Base-by-base conservation (phyloP, 768 basidiomycete species). In the Leccinum rimulosum region DNA sequence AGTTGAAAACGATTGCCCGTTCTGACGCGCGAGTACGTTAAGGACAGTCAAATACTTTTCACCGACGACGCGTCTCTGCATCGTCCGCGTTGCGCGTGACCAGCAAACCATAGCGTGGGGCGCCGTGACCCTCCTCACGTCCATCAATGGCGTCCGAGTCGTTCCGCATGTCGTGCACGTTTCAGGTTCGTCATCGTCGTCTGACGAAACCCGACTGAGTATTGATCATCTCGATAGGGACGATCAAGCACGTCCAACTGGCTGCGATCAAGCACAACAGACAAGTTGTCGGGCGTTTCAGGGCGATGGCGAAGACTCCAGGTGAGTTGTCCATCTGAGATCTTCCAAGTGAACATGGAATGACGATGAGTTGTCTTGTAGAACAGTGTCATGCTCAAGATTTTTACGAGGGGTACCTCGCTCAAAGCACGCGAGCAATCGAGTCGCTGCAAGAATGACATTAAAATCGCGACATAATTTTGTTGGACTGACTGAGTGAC, bases 21-120 rank as follows among this genome's bases (percentile, higher is more conserved):
- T 15, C 17, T 64, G 43, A 69, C 36, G 4, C 14, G 4, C 19
- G 31, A 2, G 10, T 6, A 19, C 4, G 8, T n/a, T n/a, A 43
- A 19, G 40, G 33, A 47, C 65, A 95, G 94, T 95, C 57, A 93
- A 94, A 71, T 95, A 95, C 66, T 91, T 86, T 64, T 95, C 93
- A 0, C 88, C 92, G 0, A 81, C 81, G 14, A 95, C 93, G 3
- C 86, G 87, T 62, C 77, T 95, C 0, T 91, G 88, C 65, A 94
- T 96, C 67, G 83, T 95, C 47, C 88, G 93, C 47, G 89, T 94
- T 30, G 88, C 88, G 31, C 79, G 94, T 55, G 91, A 92, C 53
- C 89, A 91, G 58, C 85, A 92, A 67, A 82, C 80, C 4, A 82
- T 89, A 36, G 88, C 90, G 0, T 92, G 91, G 90, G 92, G 84